These are phyloP conservation scores for Neoboletus subvelutipes DNA, from an alignment of 768 basidiomycete species.

Conservation along the genomic window DNA sequence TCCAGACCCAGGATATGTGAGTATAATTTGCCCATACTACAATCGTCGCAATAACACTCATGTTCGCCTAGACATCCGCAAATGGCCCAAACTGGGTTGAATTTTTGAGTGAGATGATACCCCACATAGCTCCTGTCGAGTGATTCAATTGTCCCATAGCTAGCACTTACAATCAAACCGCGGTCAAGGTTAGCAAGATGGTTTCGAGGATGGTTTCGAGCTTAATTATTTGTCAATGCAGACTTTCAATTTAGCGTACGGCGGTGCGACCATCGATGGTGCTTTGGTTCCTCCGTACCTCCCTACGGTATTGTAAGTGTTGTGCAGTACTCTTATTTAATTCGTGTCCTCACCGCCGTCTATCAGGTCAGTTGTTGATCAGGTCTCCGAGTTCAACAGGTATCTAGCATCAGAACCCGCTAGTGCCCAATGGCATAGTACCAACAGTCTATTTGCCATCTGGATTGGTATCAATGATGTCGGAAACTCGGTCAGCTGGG, in stretches of 20 bases:
- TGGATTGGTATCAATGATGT: conserved; percentile 77
- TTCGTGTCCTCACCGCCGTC: neutral
- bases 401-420: conserved; percentile 48
- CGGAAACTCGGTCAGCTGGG: conserved; percentile 18
- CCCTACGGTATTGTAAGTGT: conserved; percentile 51
- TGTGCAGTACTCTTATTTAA: neutral
- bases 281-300: conserved; percentile 53
- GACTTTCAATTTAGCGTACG: conserved; percentile 67
- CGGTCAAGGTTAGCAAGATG: conserved; percentile 40
- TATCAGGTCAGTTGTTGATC: conserved; percentile 40
- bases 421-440: conserved; percentile 53
- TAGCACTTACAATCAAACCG: conserved; percentile 54
- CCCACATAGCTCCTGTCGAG: neutral
- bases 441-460: conserved; percentile 60
- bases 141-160: conserved; percentile 31
- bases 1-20: conserved; percentile 49
- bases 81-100: conserved; percentile 66
- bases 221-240: conserved; percentile 21
- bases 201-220: neutral
- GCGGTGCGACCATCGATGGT: conserved; percentile 65
- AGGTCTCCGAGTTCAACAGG: conserved; percentile 58
- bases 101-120: conserved; percentile 42
- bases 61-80: conserved; percentile 45
- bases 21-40: conserved; percentile 13
- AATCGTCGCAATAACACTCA: conserved; percentile 5